These are phyloP conservation scores for Fusarium cicatricum DNA, from an alignment of 2,329 filamentous ascomycete genomes.

Conservation along the genomic window DNA sequence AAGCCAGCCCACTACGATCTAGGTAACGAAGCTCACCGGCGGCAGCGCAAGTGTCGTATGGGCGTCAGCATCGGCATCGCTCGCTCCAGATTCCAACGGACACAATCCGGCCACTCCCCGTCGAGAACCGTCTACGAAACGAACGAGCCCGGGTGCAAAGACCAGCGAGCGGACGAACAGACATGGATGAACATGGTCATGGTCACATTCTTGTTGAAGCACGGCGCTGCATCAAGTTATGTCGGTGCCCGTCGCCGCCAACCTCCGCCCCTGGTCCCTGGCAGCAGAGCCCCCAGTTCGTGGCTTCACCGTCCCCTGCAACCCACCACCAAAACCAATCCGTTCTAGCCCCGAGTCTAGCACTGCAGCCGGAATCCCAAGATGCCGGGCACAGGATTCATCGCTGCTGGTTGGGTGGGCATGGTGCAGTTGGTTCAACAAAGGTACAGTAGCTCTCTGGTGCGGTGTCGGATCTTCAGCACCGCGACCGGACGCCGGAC, in stretches of 20 bases:
- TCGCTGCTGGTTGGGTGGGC: slow-evolving; percentile 14
- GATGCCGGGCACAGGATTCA: slow-evolving; percentile 26
- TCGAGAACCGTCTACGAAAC: slow-evolving; percentile 6
- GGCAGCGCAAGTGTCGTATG: slow-evolving; percentile 9
- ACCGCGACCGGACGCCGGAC: slow-evolving; percentile 3
- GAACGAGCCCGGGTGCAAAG: slow-evolving; percentile 5
- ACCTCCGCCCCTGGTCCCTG: slow-evolving; percentile 37
- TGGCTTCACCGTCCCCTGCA: slow-evolving; percentile 24
- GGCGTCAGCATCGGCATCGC: slow-evolving; percentile 9
- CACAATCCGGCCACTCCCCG: slow-evolving; percentile 5
- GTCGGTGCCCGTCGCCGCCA: slow-evolving; percentile 32
- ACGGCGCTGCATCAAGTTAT: slow-evolving; percentile 36
- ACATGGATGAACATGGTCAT: slow-evolving; percentile 21
- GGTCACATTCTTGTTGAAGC: slow-evolving; percentile 22
- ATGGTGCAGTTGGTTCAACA: slow-evolving; percentile 9
- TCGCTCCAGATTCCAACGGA: slow-evolving; percentile 19
- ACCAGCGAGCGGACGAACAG: slow-evolving; percentile 4
- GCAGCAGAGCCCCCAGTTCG: slow-evolving; percentile 4
- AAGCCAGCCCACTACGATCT: slow-evolving; percentile 8
- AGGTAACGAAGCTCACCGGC: slow-evolving; percentile 15
- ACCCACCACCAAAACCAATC: slow-evolving; percentile 18
- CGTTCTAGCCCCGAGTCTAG: slow-evolving; percentile 17
- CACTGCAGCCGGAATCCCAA: slow-evolving; percentile 25
- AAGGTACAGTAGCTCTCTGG: slow-evolving; percentile 13
- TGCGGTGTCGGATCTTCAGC: slow-evolving; percentile 11